Percentiles rank a stretch among this genome's conserved stretches.
These are phyloP conservation scores for Sporothrix dimorphospora DNA, from an alignment of 2,329 filamentous ascomycete species.

Conservation along the genomic window DNA sequence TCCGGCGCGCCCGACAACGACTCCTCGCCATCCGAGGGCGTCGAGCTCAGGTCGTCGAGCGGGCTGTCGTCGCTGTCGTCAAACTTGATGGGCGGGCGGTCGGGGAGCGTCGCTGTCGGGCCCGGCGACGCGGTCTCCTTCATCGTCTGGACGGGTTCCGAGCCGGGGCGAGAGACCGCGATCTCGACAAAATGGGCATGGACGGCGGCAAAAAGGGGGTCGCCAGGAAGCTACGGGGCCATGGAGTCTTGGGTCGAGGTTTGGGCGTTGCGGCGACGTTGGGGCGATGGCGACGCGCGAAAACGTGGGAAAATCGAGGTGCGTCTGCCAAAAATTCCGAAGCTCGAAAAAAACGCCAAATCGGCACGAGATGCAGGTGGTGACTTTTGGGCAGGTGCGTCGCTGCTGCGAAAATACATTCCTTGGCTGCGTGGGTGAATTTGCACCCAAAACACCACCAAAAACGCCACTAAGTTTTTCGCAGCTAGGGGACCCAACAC, in stretches of 20 bases:
- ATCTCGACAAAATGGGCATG: constrained; percentile 62
- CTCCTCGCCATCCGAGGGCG: constrained; percentile 22
- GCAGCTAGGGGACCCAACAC: constrained; percentile 20
- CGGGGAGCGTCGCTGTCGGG: constrained; percentile 45
- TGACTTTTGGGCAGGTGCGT: not conserved
- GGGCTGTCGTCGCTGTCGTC: constrained; percentile 24
- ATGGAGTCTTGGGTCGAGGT: constrained; percentile 52
- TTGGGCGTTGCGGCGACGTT: constrained; percentile 59
- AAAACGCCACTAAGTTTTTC: not conserved
- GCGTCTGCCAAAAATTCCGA: constrained; percentile 54
- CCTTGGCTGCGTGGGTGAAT: not conserved
- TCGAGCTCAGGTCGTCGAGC: constrained; percentile 24
- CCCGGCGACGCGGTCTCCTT: constrained; percentile 62
- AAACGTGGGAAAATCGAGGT: constrained; percentile 47
- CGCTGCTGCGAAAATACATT: constrained; percentile 19
- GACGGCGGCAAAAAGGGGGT: constrained; percentile 59
- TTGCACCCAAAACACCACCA: not conserved
- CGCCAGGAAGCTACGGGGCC: constrained; percentile 54
- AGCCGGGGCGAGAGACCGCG: constrained; percentile 52
- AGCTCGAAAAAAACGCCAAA: constrained; percentile 43
- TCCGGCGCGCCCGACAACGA: constrained; percentile 28
- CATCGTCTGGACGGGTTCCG: constrained; percentile 55
- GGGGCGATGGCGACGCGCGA: constrained; percentile 50
- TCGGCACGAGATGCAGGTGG: constrained; percentile 22
- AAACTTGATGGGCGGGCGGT: constrained; percentile 36